Base-by-base conservation (phyloP, 805 yeast species). In the Cyberlindnera euphorbiae region DNA sequence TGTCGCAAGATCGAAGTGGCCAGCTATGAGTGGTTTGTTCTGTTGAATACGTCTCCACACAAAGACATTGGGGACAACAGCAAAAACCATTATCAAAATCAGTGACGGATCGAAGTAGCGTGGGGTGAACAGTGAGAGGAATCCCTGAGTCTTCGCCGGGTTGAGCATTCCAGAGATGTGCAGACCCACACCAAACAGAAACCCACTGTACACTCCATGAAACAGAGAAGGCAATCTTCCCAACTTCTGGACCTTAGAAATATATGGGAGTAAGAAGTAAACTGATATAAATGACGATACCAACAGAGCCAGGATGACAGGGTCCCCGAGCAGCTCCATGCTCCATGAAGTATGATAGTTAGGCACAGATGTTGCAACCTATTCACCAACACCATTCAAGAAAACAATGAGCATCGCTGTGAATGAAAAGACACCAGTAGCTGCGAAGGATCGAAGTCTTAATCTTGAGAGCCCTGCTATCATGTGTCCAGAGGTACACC, bases 401-500 rank as follows among this genome's bases (percentile, higher is more conserved):
- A 36, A 36, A 7, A 42, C 46, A 2, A 32, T 31, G 1, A 50
- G 44, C 23, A 66, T 60, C 0, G 69, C 77, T 6, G 57, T 43
- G 2, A 50, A 6, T 3, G 58, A 41, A 39, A 73, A 73, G 1
- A 56, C 43, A 5, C 45, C 40, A 1, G 75, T 69, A 1, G 79
- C 76, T 6, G 63, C 63, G 11, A 72, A 35, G 13, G 74, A 67
- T 41, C 78, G 54, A 36, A 55, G 33, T 30, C 76, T 55, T 5
- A 68, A 45, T 31, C 77, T 55, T 8, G 75, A 65, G n/a, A 73
- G 34, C 0, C 79, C 79, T 14, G 60, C 57, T 6, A 73, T 52
- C 75, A 73, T 69, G 45, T 73, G 78, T 3, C 79, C 79, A 0
- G 77, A 71, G 2, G 78, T 73, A 38, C 79, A 73, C 3, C 78